Conservation (phyloP, 2,329 filamentous ascomycete genomes). For the Plenodomus lindquistii region DNA sequence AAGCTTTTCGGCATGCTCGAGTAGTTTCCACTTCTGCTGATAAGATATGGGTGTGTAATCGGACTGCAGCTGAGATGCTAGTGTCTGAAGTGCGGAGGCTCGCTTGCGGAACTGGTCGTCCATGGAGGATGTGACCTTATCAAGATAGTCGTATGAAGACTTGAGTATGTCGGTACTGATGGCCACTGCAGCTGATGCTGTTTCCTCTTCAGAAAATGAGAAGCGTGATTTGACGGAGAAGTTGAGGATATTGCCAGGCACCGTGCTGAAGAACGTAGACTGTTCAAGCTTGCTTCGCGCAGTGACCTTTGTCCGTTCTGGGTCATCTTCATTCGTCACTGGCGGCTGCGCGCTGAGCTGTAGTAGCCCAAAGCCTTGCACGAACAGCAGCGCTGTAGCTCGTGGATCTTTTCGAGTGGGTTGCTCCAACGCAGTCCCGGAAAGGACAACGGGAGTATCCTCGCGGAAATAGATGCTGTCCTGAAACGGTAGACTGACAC, state of each 20-base stretch:
- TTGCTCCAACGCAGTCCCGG: conserved; percentile 56
- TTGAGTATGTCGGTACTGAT: conserved; percentile 82
- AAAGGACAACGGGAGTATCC: conserved; percentile 53
- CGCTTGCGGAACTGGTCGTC: conserved; percentile 79
- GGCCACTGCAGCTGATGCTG: conserved; percentile 74
- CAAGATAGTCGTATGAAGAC: conserved; percentile 75
- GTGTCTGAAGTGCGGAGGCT: conserved; percentile 71
- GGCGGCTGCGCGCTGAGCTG: conserved; percentile 59
- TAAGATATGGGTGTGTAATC: conserved; percentile 68
- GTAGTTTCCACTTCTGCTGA: conserved; percentile 73
- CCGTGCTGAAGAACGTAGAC: conserved; percentile 87
- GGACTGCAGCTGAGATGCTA: conserved; percentile 71
- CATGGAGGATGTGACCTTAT: conserved; percentile 72
- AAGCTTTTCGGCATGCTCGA: conserved; percentile 92
- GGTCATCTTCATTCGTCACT: conserved; percentile 57
- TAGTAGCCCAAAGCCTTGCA: conserved; percentile 62
- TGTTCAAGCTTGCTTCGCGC: conserved; percentile 91
- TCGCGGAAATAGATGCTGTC: conserved; percentile 80
- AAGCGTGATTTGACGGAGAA: conserved; percentile 71
- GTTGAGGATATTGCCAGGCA: conserved; percentile 83
- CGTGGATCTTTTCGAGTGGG: conserved; percentile 42
- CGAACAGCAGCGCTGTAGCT: conserved; percentile 56
- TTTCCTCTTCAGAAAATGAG: conserved; percentile 69
- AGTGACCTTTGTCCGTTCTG: conserved; percentile 61
- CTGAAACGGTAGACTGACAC: conserved; percentile 66